Evolutionary conservation across 2,329 filamentous ascomycete species (phyloP).

Genomic region (Trichothecium sympodiale): DNA sequence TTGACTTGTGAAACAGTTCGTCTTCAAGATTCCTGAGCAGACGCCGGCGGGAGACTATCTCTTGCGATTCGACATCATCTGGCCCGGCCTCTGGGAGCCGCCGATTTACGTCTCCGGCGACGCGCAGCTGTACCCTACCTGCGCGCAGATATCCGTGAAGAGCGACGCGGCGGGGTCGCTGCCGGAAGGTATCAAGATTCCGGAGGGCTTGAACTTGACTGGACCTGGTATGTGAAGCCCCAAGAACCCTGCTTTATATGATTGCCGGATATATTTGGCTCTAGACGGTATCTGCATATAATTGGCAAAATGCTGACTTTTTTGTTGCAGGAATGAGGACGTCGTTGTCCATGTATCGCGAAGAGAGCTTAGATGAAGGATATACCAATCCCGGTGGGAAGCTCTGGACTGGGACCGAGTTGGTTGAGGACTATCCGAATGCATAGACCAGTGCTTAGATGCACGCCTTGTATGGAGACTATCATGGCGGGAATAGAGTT

Average conservation of each 20-base stretch:
- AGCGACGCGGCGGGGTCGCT: constrained; percentile 1
- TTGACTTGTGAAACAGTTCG: too few relatives aligned
- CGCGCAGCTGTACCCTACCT: constrained; percentile 3
- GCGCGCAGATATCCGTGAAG: constrained; percentile 2
- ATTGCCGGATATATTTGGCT: background rate
- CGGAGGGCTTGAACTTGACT: background rate
- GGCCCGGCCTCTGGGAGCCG: background rate
- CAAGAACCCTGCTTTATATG: background rate
- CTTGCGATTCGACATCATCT: constrained; percentile 5
- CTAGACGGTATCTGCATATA: too few relatives aligned
- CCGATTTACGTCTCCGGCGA: background rate
- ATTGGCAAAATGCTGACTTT: background rate
- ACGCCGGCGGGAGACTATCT: constrained; percentile 10
- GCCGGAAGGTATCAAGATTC: constrained; percentile 2
- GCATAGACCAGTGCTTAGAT: background rate
- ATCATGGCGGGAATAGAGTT: too few relatives aligned
- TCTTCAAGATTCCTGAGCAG: constrained; percentile 8
- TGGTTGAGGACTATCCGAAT: constrained; percentile 1
- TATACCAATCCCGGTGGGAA: constrained; percentile 2
- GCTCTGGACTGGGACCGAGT: constrained; percentile 1
- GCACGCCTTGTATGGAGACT: too few relatives aligned
- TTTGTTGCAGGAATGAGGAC: constrained; percentile 1
- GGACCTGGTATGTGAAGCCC: background rate
- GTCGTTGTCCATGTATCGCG: constrained; percentile 1
- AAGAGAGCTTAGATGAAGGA: constrained; percentile 1